Base-by-base conservation (phyloP, 108 stramenopile species). In the Nitzschia sp. region DNA sequence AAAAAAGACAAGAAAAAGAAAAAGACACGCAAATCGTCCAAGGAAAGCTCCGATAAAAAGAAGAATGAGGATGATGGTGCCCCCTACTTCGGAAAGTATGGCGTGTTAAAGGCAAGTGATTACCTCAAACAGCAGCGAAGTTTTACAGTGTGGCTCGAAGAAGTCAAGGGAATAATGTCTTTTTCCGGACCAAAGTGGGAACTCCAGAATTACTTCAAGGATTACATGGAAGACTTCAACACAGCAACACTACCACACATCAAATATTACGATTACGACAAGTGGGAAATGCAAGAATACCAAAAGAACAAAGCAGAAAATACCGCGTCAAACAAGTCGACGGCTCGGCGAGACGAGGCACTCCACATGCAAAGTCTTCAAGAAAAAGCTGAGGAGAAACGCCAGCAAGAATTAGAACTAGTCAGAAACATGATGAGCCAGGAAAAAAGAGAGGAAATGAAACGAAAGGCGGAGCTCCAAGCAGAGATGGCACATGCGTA, bases 231-330 rank as follows among this genome's bases (percentile, higher is more conserved):
- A 78, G 97, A 98, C 71, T 98, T 81, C 90, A 98, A 98, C 73
- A 98, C 97, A 2, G 93, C 91, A 23, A 97, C 97, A 8, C 53
- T 97, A 28, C 96, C 96, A 0, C 95, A 97, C 60, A 80, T 80
- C 0, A 97, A 97, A 57, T 98, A 93, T 80, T 96, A 96, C 74
- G 80, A 98, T 70, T 96, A 95, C 61, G 96, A 96, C 52, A 84
- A 91, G 71, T 98, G 96, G 96, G 97, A 98, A 80, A 92, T 92
- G 90, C 89, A 89, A 21, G 93, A 98, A 65, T 96, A 96, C 61
- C 60, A 83, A 56, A 83, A 89, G 68, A 58, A 74, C 57, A 80
- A 84, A 59, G 30, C 46, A 30, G 44, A 63, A 32, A 69, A 64
- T 1, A 53, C 45, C 17, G 81, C 62, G 33, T 45, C 62, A 3